phyloP scores from a whole-genome alignment of 2,329 filamentous ascomycete species.

The Reticulascus tulasneorum region DNA sequence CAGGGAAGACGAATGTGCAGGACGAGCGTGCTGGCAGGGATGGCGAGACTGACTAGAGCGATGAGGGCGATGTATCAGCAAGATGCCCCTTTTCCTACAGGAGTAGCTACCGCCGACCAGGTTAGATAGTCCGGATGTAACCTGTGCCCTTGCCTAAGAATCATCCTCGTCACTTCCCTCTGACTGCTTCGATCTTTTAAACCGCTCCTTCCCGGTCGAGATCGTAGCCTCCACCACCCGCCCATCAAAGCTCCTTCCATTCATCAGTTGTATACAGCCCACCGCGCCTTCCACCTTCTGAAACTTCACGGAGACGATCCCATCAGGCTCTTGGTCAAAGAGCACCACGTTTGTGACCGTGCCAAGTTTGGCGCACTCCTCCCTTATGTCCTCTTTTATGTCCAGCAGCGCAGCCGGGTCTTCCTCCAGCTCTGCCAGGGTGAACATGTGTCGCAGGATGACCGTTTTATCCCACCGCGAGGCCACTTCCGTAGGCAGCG shows the following conservation, averaged over 20 bases:
- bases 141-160: no score
- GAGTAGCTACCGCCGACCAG: no score
- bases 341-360: conserved; percentile 87
- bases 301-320: conserved; percentile 84
- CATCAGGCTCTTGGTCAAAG: conserved; percentile 81
- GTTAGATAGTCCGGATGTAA: no score
- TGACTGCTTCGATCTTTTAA: conserved; percentile 62
- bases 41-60: no score
- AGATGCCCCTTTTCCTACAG: no score
- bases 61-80: no score
- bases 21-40: no score
- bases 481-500: conserved; percentile 39
- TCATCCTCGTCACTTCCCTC: conserved; percentile 45
- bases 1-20: no score
- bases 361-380: conserved; percentile 84
- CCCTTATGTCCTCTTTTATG: conserved; percentile 90
- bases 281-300: conserved; percentile 64
- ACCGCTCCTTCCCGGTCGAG: conserved; percentile 67
- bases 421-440: conserved; percentile 75
- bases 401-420: conserved; percentile 80
- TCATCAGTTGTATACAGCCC: conserved; percentile 70
- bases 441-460: conserved; percentile 91
- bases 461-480: conserved; percentile 73
- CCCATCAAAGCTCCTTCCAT: conserved; percentile 75
- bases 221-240: conserved; percentile 68